Base-by-base conservation (phyloP, 768 basidiomycete species). In the Stropharia rugosoannulata region DNA sequence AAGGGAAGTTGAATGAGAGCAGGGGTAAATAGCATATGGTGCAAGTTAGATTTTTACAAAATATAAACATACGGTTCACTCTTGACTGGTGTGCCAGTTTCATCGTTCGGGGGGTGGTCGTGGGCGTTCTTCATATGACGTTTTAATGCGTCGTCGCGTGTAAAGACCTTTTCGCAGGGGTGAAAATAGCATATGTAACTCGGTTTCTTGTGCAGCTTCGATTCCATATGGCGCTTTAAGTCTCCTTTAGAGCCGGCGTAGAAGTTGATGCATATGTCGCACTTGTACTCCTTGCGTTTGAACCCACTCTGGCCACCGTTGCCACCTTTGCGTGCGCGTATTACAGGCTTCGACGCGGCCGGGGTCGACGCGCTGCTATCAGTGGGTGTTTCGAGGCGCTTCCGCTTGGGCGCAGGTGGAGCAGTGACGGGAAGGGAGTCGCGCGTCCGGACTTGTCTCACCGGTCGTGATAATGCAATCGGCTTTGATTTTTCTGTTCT, bases 101-200 rank as follows among this genome's bases (percentile, higher is more conserved):
- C 29, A 10, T 46, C 45, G n/a, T 15, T 29, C 22, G 45, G 45
- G 15, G 45, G 45, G 10, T 46, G 45, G 9, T 46, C 25, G 18
- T 56, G 55, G 41, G 48, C 41, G 41, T 43, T 49, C 27, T 49
- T 43, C 47, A 56, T 56, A 44, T 56, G 55, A n/a, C 55, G 38
- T 40, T 56, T 56, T 18, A 56, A 40, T 15, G 55, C 55, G 37
- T 56, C 55, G 11, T 35, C 22, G 19, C 55, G 55, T 40, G 55
- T 56, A 32, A 56, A 56, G 16, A 42, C 32, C 42, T 49, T 56
- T 1, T 32, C 55, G 22, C 55, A 56, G 6, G 40, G 40, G 8
- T 32, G 35, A 10, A 43, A 25, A 25, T 25, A 29, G 35, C 55
- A 56, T 6, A 25, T 7, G n/a, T 56, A 38, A 29, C 55, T 56